These are phyloP conservation scores for Xanthoconium separans DNA, from an alignment of 1,284 basidiomycete species.

Conservation along the genomic window DNA sequence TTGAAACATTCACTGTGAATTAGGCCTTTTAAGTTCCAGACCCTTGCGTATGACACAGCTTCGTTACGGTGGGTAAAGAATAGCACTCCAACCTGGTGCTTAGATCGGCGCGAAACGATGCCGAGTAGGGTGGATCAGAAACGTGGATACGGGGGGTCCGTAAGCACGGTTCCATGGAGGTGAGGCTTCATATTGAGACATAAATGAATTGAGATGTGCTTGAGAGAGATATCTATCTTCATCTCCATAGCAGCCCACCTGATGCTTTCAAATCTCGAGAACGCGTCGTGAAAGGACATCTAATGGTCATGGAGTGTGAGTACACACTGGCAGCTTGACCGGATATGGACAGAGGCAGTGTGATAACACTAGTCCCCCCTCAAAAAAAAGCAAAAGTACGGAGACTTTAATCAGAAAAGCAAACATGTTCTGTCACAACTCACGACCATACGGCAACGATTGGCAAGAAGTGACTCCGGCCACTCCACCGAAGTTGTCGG, in stretches of 20 bases:
- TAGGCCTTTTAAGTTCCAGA: conserved; percentile 9
- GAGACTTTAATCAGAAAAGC: not conserved
- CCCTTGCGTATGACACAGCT: conserved; percentile 17
- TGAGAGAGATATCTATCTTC: not conserved
- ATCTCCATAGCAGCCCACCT: not conserved
- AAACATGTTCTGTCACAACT: conserved; percentile 2
- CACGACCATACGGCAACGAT: not conserved
- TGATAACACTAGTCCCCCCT: too few species aligned
- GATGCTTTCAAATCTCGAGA: not conserved
- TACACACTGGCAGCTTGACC: not conserved
- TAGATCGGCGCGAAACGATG: not conserved
- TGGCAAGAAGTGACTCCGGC: conserved; percentile 5
- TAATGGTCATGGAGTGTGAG: too few species aligned
- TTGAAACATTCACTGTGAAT: not conserved
- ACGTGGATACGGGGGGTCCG: not conserved
- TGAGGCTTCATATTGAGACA: not conserved
- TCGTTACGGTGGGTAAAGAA: not conserved
- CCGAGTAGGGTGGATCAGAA: not conserved
- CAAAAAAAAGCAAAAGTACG: not conserved
- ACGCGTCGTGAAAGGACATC: not conserved
- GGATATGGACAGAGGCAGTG: not conserved
- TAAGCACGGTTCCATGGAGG: not conserved
- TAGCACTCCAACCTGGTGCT: not conserved
- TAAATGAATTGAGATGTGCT: not conserved
- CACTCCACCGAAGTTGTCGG: conserved; percentile 13